Conservation (phyloP, 257 asterid species). For the Pogostemon cablin region DNA sequence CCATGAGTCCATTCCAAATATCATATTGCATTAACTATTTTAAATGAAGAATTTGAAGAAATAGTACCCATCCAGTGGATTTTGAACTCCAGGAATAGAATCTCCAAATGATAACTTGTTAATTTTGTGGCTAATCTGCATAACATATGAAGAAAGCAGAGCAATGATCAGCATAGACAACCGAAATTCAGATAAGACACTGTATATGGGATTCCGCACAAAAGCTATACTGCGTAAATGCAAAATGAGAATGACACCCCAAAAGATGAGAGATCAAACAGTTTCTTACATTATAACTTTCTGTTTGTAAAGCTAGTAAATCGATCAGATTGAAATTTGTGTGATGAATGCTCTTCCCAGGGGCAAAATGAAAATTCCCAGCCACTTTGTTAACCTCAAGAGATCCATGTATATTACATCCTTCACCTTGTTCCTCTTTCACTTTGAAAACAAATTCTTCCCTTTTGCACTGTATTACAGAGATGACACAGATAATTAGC, state of each 20-base stretch:
- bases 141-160: slow-evolving; percentile 27
- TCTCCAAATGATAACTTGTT: slow-evolving; percentile 89
- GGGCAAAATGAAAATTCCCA: slow-evolving; percentile 88
- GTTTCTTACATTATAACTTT: slow-evolving; percentile 71
- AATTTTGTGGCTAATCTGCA: slow-evolving; percentile 94
- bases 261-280: slow-evolving; percentile 10
- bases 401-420: slow-evolving; percentile 96
- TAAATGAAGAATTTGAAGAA: slow-evolving; percentile 27
- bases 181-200: not conserved
- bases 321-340: slow-evolving; percentile 57
- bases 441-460: slow-evolving; percentile 89
- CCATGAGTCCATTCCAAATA: slow-evolving; percentile 18
- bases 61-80: slow-evolving; percentile 93
- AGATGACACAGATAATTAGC: slow-evolving; percentile 25
- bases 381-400: slow-evolving; percentile 97
- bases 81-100: slow-evolving; percentile 80
- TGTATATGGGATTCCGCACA: not conserved
- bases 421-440: slow-evolving; percentile 96
- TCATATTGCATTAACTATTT: not conserved
- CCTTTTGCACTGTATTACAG: slow-evolving; percentile 69
- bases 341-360: slow-evolving; percentile 88
- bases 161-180: slow-evolving; percentile 19
- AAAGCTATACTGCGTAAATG: not conserved
- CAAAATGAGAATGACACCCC: slow-evolving; percentile 2
- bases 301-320: slow-evolving; percentile 64